A percentile compares a stretch with the other conserved stretches of the same genome.
Conservation (phyloP, 2,329 filamentous ascomycete species). For the Colletotrichum magnum region DNA sequence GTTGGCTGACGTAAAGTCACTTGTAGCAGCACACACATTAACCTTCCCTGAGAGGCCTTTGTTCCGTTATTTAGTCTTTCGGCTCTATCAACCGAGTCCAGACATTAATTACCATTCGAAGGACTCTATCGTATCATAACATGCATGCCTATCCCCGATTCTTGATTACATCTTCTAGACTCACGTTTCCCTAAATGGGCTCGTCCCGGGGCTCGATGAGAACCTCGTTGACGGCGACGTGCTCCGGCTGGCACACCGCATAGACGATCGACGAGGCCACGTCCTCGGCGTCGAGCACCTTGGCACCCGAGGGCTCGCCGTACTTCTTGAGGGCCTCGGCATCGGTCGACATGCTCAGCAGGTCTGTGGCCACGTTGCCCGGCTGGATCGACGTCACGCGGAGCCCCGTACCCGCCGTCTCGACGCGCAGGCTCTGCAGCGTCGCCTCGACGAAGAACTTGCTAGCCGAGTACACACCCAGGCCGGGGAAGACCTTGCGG, state of each 20-base stretch:
- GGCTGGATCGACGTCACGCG: slow-evolving; percentile 83
- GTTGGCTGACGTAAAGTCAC: neutral
- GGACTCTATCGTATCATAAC: neutral
- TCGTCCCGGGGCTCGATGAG: slow-evolving; percentile 84
- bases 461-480: slow-evolving; percentile 85
- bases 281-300: slow-evolving; percentile 81
- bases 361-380: slow-evolving; percentile 81
- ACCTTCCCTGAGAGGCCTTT: neutral
- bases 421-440: slow-evolving; percentile 80
- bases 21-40: no score
- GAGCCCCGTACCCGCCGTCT: slow-evolving; percentile 81
- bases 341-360: slow-evolving; percentile 83
- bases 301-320: slow-evolving; percentile 80
- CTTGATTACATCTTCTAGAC: neutral
- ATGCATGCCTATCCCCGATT: neutral
- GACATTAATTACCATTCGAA: neutral
- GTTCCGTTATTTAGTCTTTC: neutral
- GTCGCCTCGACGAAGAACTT: slow-evolving; percentile 91
- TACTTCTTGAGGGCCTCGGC: slow-evolving; percentile 83
- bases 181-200: slow-evolving; percentile 68
- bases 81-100: neutral
- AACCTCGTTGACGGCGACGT: slow-evolving; percentile 86
- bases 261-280: slow-evolving; percentile 81
- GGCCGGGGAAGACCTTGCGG: slow-evolving; percentile 84
- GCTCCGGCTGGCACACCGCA: slow-evolving; percentile 79